Evolutionary conservation across 2,329 filamentous ascomycete genomes (phyloP).

Genomic region (Hymenoscyphus scutula): DNA sequence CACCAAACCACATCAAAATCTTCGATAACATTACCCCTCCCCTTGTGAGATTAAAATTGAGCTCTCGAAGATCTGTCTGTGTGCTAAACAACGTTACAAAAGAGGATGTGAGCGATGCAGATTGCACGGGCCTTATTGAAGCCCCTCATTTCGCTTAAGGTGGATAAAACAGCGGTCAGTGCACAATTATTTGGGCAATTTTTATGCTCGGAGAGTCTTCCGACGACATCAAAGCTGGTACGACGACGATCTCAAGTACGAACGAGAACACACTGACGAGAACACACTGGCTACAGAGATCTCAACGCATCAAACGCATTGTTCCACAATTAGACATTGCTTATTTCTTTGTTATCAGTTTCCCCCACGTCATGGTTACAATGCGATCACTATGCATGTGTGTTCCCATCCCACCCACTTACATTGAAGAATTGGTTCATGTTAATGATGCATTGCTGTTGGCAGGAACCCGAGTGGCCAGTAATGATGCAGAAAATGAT

Average conservation of each 20-base stretch:
- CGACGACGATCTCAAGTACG: background rate
- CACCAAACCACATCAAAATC: background rate
- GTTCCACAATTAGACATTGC: too few species aligned
- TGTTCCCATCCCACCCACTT: too few species aligned
- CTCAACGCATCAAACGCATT: too few species aligned
- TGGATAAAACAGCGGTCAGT: conserved; percentile 4
- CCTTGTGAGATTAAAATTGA: background rate
- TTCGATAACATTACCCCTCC: background rate
- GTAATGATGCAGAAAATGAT: too few species aligned
- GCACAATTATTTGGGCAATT: conserved; percentile 1
- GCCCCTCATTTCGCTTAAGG: conserved; percentile 8
- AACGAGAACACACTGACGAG: too few species aligned
- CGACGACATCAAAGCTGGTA: background rate
- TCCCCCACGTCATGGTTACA: too few species aligned
- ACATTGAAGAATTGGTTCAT: too few species aligned
- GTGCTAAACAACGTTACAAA: background rate
- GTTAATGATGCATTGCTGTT: too few species aligned
- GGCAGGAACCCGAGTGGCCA: too few species aligned
- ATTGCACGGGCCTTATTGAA: conserved; percentile 6
- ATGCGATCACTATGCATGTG: too few species aligned
- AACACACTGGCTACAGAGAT: too few species aligned
- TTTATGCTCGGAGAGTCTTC: background rate
- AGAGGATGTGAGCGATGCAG: background rate
- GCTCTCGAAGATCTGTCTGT: background rate
- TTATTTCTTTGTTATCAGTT: too few species aligned